Conservation (phyloP, 2,329 filamentous ascomycete genomes). For the Coleophoma crateriformis region DNA sequence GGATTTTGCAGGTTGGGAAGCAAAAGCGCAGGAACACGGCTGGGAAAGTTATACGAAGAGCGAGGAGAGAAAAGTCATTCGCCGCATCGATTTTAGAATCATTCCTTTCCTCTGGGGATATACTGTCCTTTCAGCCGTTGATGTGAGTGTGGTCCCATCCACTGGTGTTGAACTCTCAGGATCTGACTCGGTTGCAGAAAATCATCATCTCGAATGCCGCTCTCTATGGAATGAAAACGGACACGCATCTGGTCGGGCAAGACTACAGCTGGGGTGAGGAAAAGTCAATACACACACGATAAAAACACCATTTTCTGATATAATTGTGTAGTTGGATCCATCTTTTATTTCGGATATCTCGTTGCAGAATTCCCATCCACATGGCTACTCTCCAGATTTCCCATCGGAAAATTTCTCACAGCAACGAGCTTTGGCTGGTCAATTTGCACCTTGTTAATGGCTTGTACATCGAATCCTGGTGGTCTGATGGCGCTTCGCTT, state of each 20-base stretch:
- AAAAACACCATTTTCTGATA: not conserved
- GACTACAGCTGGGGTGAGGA: slow-evolving; percentile 16
- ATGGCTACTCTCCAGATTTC: slow-evolving; percentile 16
- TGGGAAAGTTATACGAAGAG: not conserved
- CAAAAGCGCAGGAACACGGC: not conserved
- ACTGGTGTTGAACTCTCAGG: not conserved
- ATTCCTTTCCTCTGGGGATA: not conserved
- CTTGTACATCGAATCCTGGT: slow-evolving; percentile 1
- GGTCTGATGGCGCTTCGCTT: slow-evolving; percentile 4
- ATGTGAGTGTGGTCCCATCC: not conserved
- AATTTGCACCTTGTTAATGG: not conserved
- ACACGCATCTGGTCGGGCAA: slow-evolving; percentile 18
- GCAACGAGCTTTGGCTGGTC: not conserved
- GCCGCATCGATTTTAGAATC: not conserved
- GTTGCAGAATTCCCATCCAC: slow-evolving; percentile 14
- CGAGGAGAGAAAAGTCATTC: not conserved
- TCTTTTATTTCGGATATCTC: slow-evolving; percentile 21
- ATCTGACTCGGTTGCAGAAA: not conserved
- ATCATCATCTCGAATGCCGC: slow-evolving; percentile 10
- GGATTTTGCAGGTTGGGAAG: too few species aligned
- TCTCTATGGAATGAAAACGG: slow-evolving; percentile 19
- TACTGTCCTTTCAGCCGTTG: not conserved
- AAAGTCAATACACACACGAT: not conserved
- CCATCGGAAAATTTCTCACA: slow-evolving; percentile 17
- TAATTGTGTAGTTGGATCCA: slow-evolving; percentile 5